Base-by-base conservation (phyloP, 2,329 filamentous ascomycete genomes). In the Penicillium digitatum region DNA sequence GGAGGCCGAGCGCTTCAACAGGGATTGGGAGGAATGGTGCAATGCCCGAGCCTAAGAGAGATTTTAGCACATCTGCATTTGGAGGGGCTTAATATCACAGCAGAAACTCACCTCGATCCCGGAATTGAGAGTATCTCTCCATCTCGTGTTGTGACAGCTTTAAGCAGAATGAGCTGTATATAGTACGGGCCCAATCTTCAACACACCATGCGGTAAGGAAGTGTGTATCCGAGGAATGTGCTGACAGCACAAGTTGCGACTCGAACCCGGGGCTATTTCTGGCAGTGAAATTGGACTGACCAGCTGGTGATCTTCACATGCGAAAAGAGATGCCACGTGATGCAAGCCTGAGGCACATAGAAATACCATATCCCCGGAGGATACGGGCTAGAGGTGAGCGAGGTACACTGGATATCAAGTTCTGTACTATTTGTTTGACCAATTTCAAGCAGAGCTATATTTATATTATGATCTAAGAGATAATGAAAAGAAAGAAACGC, bases 121-220 rank as follows among this genome's bases (percentile, higher is more conserved):
- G 87, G 69, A 90, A 96, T 72, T 95, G 90, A 54, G 89, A 93
- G 73, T 90, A 96, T 74, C 95, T 96, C 79, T 96, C 92, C 92
- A 96, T 96, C 51, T 51, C 12, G 11, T 26, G 26, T 32, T 22
- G 16, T 47, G 24, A 34, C 20, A 10, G 16, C 11, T 44, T 4
- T 40, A 6, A 8, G 20, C 38, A 20, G 29, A 50, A 43, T 50
- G 37, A 32, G 39, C 39, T 40, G n/a, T 48, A 4, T 40, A 12
- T 48, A 4, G 4, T 32, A 32, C 9, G 27, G 34, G 39, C 39
- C 35, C 40, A 45, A 45, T 51, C 20, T 14, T 20, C 34, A 22
- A 44, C 10, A 40, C 27, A 1, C 22, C 51, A 34, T 54, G 38
- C 40, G 20, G 32, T 24, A 4, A 38, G 9, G 20, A 32, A 9